Evolutionary conservation across 2,329 filamentous ascomycete genomes (phyloP).

Genomic region (Penicillium sp.): DNA sequence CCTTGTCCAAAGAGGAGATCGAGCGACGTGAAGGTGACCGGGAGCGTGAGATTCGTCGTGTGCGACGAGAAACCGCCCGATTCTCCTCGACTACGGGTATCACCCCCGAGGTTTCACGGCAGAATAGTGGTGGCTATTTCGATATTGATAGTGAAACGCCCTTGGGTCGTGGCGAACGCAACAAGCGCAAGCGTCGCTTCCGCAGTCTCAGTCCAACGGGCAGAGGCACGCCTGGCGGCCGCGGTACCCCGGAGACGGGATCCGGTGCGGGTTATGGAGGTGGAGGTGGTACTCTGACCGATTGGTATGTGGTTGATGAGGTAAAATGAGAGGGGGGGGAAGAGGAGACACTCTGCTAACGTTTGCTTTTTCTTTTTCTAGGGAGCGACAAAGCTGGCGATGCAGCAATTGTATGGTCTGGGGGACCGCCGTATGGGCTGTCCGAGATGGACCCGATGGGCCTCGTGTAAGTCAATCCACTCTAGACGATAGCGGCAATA

Average conservation of each 20-base stretch:
- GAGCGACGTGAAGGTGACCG: slow-evolving; percentile 94
- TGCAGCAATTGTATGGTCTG: slow-evolving; percentile 83
- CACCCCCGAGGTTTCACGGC: slow-evolving; percentile 63
- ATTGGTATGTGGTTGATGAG: slow-evolving; percentile 41
- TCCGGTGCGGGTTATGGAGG: slow-evolving; percentile 64
- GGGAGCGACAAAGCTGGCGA: slow-evolving; percentile 76
- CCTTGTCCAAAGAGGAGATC: slow-evolving; percentile 88
- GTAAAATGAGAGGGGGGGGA: background rate
- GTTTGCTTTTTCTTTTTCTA: slow-evolving; percentile 15
- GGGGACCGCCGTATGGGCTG: slow-evolving; percentile 89
- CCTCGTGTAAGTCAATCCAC: slow-evolving; percentile 59
- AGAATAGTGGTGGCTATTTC: slow-evolving; percentile 52
- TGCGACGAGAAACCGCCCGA: slow-evolving; percentile 83
- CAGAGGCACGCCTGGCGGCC: slow-evolving; percentile 61
- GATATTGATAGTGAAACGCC: slow-evolving; percentile 62
- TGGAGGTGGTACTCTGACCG: slow-evolving; percentile 58
- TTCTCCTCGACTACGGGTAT: slow-evolving; percentile 84
- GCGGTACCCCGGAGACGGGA: slow-evolving; percentile 69
- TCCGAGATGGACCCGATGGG: slow-evolving; percentile 81
- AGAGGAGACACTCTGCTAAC: slow-evolving; percentile 1
- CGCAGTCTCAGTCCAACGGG: slow-evolving; percentile 76
- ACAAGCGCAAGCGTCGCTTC: slow-evolving; percentile 92
- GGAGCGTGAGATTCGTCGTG: slow-evolving; percentile 78
- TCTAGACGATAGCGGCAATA: background rate
- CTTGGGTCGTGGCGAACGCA: slow-evolving; percentile 85